Conservation (phyloP, 768 basidiomycete species). For the Polyporus arcularius region DNA sequence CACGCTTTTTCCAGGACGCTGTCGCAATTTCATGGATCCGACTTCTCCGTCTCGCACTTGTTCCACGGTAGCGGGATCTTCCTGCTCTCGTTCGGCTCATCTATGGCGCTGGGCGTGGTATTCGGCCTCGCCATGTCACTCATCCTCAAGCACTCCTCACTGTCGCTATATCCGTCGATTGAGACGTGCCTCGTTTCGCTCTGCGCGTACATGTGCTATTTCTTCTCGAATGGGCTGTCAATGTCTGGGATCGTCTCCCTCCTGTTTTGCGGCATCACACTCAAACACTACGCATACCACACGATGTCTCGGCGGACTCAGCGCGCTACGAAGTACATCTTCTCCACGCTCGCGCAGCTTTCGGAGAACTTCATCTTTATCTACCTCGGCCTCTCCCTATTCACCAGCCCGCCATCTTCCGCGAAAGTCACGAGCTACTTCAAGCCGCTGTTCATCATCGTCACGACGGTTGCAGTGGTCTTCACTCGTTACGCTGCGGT, state of each 20-base stretch:
- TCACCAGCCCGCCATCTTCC: constrained; percentile 81
- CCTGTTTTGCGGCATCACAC: constrained; percentile 97
- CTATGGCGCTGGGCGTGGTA: constrained; percentile 89
- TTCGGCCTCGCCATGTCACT: constrained; percentile 93
- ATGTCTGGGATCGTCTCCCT: constrained; percentile 98
- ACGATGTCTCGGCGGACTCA: constrained; percentile 97
- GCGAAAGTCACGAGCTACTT: constrained; percentile 82
- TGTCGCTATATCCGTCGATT: constrained; percentile 86
- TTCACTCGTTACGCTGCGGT: constrained; percentile 96
- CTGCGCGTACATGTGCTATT: constrained; percentile 95
- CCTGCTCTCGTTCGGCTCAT: constrained; percentile 91
- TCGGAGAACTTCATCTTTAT: constrained; percentile 99
- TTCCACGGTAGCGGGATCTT: constrained; percentile 99
- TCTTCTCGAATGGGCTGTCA: constrained; percentile 94
- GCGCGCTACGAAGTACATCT: constrained; percentile 92
- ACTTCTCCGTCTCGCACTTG: constrained; percentile 83
- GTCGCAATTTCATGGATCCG: constrained; percentile 86
- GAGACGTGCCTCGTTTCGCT: constrained; percentile 96
- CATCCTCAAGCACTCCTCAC: constrained; percentile 90
- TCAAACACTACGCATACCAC: constrained; percentile 99
- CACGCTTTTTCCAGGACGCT: constrained; percentile 61
- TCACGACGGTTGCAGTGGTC: constrained; percentile 88
- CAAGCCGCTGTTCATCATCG: constrained; percentile 92
- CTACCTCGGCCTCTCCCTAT: constrained; percentile 95
- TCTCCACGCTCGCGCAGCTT: constrained; percentile 89